Evolutionary conservation across 2,329 filamentous ascomycete genomes (phyloP), one percentile per base, ranked within the genome.

Genomic region (Metarhizium robertsii): DNA sequence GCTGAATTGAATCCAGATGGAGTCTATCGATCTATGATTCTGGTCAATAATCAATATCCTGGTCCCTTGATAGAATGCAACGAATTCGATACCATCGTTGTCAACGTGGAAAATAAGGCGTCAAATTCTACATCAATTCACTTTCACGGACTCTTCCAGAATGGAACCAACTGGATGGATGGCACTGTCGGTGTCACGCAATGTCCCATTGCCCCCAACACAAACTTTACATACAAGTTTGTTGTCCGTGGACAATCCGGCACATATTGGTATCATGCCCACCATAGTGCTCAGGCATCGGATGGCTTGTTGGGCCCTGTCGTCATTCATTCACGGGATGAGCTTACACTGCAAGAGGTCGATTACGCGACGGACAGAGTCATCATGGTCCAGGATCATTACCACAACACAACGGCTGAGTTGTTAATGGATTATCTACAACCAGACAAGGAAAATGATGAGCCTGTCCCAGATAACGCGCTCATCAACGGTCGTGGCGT

Each of bases 121-220:
- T 73, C 75, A 13, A 87, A 90, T 60, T 80, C 78, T 13, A 86
- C 85, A 8, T 80, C 78, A 42, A 75, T 92, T 5, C 88, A 92
- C 65, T 92, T 88, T 67, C 88, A 92, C 61, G 88, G 88, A 16
- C 77, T 92, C 59, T 90, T 83, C 64, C 87, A 90, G 65, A 88
- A 88, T 61, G 86, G 86, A 11, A 88, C 86, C 0, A 88, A 83
- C 57, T 77, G 78, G 55, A 88, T 90, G 84, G 88, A 92, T 63
- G 88, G 88, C 0, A 79, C 86, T 1, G 75, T 82, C 0, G 85
- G 81, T 40, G 77, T 88, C 5, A 85, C 80, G 0, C 86, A 88
- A 65, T 88, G 85, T 58, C 77, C 80, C 0, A 85, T 90, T 50
- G 75, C 81, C 0, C 83, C 86, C 0, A 82, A 81, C 1, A 71